Evolutionary conservation across 169 alveolate species (phyloP), one percentile per base, ranked within the genome.

Genomic region (Eimeria praecox): DNA sequence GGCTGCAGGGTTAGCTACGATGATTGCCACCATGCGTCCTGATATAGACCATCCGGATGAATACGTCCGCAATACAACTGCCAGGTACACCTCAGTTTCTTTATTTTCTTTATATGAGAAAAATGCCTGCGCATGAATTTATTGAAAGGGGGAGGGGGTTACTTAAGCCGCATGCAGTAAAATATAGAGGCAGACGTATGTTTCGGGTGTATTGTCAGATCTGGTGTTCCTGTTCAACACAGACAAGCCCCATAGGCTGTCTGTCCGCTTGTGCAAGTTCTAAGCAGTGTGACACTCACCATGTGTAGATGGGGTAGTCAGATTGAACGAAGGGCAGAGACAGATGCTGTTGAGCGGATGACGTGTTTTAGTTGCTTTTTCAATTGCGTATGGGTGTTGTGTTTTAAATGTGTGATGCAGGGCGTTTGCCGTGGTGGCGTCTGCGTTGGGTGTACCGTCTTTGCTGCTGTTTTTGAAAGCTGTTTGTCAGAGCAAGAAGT

Each of bases 41-140:
- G 99, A 99, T 96, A 99, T 99, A 64, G 99, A 99, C 97, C 99
- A 99, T 96, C 99, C 99, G n/a, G 99, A 99, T 97, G 99, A 99
- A 97, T 99, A 99, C 97, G 99, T 99, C 14, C 97, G 99, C 49
- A 99, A 99, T 95, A 99, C 99, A 0, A 99, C 99, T 0, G 99
- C 99, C 3, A 89, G 96, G 96, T 93, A 83, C 54, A 82, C 18
- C 16, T 35, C 8, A 12, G 54, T 35, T 40, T 59, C 30, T 22
- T 30, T 49, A 3, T 33, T 20, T 12, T 64, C 83, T 33, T 9
- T 77, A 62, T 35, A n/a, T n/a, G n/a, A n/a, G n/a, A n/a, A n/a
- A n/a, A n/a, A n/a, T n/a, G n/a, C n/a, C n/a, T n/a, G n/a, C n/a
- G n/a, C n/a, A n/a, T n/a, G n/a, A n/a, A n/a, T 33, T 9, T 77